Evolutionary conservation across 164 flowering plant genomes (phyloP).

Genomic region (Nymphaea colorata): DNA sequence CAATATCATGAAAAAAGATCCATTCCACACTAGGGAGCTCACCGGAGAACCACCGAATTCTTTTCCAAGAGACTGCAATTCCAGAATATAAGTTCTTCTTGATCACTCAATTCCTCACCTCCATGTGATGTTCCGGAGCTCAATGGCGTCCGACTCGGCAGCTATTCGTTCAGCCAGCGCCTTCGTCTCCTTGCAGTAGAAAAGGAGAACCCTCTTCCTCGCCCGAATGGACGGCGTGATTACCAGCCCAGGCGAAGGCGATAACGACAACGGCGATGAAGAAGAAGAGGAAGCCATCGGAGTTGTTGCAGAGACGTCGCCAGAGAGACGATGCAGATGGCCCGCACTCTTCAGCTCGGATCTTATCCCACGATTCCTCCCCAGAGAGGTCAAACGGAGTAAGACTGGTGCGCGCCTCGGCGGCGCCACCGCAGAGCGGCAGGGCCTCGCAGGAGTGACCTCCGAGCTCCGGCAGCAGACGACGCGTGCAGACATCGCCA

Average conservation of each 20-base stretch:
- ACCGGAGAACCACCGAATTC: too few relatives aligned
- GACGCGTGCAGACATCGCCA: neutral
- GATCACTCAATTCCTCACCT: conserved; percentile 23
- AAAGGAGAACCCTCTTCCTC: conserved; percentile 63
- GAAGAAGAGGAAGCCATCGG: conserved; percentile 2
- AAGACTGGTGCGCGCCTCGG: neutral
- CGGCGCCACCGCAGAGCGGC: neutral
- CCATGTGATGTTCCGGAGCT: conserved; percentile 74
- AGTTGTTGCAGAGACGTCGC: neutral
- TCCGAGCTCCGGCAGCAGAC: neutral
- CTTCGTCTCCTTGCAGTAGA: conserved; percentile 65
- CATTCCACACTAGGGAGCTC: too few relatives aligned
- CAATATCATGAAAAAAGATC: too few relatives aligned
- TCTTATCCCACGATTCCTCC: neutral
- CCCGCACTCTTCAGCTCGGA: neutral
- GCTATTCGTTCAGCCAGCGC: conserved; percentile 69
- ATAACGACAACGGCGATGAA: conserved; percentile 5
- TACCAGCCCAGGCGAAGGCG: neutral
- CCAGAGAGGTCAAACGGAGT: neutral
- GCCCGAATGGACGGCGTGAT: neutral
- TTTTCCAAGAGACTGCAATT: too few relatives aligned
- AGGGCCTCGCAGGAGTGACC: neutral
- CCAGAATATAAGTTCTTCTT: too few relatives aligned
- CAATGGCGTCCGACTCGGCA: conserved; percentile 64
- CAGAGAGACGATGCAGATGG: neutral